Base-by-base conservation (phyloP, 441 rosid species). In the Erysimum pusillum region DNA sequence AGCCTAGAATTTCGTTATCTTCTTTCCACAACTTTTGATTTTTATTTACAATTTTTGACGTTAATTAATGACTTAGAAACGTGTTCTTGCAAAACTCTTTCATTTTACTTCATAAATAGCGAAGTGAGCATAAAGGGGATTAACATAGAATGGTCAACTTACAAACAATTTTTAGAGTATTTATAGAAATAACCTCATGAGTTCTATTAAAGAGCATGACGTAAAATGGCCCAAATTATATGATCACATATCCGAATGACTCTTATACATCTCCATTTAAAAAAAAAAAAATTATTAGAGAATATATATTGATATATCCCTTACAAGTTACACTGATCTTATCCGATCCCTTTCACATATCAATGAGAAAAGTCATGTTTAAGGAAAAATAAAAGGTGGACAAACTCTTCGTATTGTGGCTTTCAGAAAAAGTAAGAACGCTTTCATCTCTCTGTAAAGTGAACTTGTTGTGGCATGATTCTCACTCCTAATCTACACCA, bases 1-100 rank as follows among this genome's bases (percentile, higher is more conserved):
- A 25, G 63, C 41, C 73, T 68, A 68, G 62, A 68, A 53, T 68
- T 54, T 68, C 63, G 11, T 54, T 68, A 53, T 54, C 73, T 25
- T 54, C 52, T 52, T 68, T 41, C 31, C 11, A 25, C 39, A 53
- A 20, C 71, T 12, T 67, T 34, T 46, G 8, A 48, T 44, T 41
- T 62, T 62, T 62, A 41, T 39, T 20, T 62, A 5, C 36, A 12
- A 25, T 22, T 62, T 32, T 8, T 15, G 18, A 34, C 4, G 15
- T 25, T 25, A 53, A 17, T 51, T 35, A 14, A 35, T 67, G 46
- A 67, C 45, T 36, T 52, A 28, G 73, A 56, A 56, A 69, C 73
- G 63, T 54, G 53, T 56, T 69, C 31, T 54, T 56, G 63, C 38
- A 10, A 53, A 56, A 69, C 53, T n/a, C 72, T 65, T 34, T 22